These are phyloP conservation scores for Suillus tomentosus DNA, from an alignment of 768 basidiomycete genomes.

Conservation along the genomic window DNA sequence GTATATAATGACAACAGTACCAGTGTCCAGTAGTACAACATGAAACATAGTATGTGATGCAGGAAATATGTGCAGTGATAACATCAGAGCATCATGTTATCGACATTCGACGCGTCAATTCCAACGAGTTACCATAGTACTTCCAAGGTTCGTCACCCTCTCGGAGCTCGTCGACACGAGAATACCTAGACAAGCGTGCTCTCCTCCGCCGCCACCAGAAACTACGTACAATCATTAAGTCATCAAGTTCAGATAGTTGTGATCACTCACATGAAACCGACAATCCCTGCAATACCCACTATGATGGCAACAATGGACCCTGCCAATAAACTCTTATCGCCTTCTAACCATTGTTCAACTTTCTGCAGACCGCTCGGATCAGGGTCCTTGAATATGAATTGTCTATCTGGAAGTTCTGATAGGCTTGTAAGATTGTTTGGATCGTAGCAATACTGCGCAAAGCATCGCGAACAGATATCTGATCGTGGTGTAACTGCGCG, in stretches of 20 bases:
- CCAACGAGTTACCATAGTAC: slow-evolving; percentile 18
- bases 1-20: neutral
- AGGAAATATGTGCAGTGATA: neutral
- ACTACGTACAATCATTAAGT: slow-evolving; percentile 12
- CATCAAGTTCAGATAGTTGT: neutral
- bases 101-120: slow-evolving; percentile 4
- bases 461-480: slow-evolving; percentile 56
- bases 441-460: slow-evolving; percentile 60
- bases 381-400: slow-evolving; percentile 52
- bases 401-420: slow-evolving; percentile 39
- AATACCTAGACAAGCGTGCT: slow-evolving; percentile 25
- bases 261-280: slow-evolving; percentile 36
- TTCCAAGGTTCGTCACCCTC: slow-evolving; percentile 35
- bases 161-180: slow-evolving; percentile 28
- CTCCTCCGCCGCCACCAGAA: slow-evolving; percentile 32
- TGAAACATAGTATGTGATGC: neutral
- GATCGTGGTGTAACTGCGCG: slow-evolving; percentile 46
- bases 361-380: slow-evolving; percentile 51
- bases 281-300: slow-evolving; percentile 40
- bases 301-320: slow-evolving; percentile 48
- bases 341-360: slow-evolving; percentile 43
- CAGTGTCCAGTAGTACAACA: neutral
- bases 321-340: slow-evolving; percentile 49
- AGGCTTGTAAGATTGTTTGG: slow-evolving; percentile 61
- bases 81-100: neutral